Base-by-base conservation (phyloP, 1,284 basidiomycete species). In the Pseudozyma sp. region DNA sequence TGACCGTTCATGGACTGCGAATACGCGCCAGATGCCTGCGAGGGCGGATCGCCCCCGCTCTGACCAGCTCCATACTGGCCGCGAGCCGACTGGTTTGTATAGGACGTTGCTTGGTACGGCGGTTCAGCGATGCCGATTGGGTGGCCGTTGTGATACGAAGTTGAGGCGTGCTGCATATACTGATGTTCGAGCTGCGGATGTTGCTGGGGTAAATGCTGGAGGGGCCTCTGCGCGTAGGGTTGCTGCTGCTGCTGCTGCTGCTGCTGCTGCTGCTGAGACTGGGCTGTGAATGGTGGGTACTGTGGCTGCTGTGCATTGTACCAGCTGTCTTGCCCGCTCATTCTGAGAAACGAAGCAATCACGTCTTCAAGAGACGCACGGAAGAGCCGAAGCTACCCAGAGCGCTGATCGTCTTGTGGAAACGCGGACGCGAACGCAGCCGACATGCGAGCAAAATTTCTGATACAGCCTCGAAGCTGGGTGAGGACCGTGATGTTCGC, bases 251-350 rank as follows among this genome's bases (percentile, higher is more conserved):
- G n/a, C n/a, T n/a, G 54, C 13, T 54, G 43, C 8, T 50, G 62
- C 39, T 55, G 54, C 13, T 54, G 65, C 30, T 55, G 65, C 10
- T 39, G 54, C 17, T 39, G 59, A 14, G 55, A 42, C 9, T 54
- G 58, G 14, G 29, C 39, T 7, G 31, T 14, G 33, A 61, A 49
- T 17, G 54, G 19, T 30, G 51, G 30, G 34, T 55, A 51, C 7
- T 48, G 54, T 16, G 54, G 42, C 9, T 63, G 55, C 30, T 59
- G 67, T 17, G 46, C 48, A 39, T 47, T 35, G 31, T 63, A 63
- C 67, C 67, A 63, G 53, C 55, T 56, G 44, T 58, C 45, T 29
- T 68, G 67, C 10, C 60, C 67, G 40, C 63, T 48, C 67, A 68
- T 68, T 3, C 39, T 30, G 14, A 11, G 16, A 29, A 50, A 11